These are phyloP conservation scores for Lagerstroemia speciosa DNA, from an alignment of 345 rosid genomes.

Conservation along the genomic window DNA sequence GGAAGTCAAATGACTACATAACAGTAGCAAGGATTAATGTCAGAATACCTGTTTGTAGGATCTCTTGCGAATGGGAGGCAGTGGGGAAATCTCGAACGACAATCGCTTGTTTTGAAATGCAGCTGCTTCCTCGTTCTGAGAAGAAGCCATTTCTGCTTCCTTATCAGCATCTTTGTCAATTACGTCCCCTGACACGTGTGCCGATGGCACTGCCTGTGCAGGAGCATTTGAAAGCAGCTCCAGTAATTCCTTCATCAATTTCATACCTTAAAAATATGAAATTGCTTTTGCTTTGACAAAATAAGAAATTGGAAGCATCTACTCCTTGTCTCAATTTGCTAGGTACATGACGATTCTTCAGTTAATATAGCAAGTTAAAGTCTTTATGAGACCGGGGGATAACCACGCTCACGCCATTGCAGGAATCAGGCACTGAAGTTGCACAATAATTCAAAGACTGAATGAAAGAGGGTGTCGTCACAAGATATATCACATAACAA, in stretches of 20 bases:
- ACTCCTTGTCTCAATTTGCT: too few species aligned
- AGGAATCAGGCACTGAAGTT: not conserved
- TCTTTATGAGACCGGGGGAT: not conserved
- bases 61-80: constrained; percentile 35
- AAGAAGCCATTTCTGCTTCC: constrained; percentile 25
- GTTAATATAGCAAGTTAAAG: not conserved
- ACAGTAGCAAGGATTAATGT: not conserved
- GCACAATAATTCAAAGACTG: not conserved
- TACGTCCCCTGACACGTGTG: constrained; percentile 63
- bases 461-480: not conserved
- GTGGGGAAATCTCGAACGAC: constrained; percentile 37
- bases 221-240: constrained; percentile 27
- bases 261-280: not conserved
- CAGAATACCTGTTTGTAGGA: constrained; percentile 28
- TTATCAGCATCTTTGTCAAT: constrained; percentile 40
- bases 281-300: not conserved
- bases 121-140: constrained; percentile 10
- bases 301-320: too few species aligned
- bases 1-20: too few species aligned
- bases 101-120: constrained; percentile 16
- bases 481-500: not conserved
- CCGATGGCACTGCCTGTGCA: constrained; percentile 37
- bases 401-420: not conserved
- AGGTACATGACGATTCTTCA: not conserved
- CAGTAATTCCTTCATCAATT: not conserved